phyloP scores from a whole-genome alignment of 129 eudicot genomes.

The Daucus carota region DNA sequence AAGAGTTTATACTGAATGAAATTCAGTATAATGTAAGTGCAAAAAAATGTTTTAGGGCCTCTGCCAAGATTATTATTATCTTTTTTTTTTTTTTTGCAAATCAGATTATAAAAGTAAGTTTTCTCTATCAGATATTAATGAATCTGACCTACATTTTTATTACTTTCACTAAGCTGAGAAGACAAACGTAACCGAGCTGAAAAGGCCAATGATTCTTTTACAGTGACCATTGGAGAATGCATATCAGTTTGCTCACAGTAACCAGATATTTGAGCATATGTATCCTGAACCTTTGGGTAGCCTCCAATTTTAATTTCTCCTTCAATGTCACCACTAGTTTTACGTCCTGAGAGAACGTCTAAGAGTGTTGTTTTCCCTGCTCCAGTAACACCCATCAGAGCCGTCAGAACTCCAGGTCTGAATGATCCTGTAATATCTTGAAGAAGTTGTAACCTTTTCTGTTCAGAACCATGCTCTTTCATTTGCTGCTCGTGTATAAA shows the following conservation, averaged over 20 bases:
- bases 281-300: conserved; percentile 39
- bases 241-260: conserved; percentile 58
- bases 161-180: conserved; percentile 27
- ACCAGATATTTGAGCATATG: conserved; percentile 46
- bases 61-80: not conserved
- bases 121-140: not conserved
- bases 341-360: conserved; percentile 58
- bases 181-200: conserved; percentile 52
- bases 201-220: conserved; percentile 42
- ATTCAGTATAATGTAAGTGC: not conserved
- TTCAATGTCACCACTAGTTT: conserved; percentile 45
- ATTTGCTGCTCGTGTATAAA: conserved; percentile 18
- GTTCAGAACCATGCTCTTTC: conserved; percentile 37
- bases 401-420: conserved; percentile 56
- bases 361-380: conserved; percentile 58
- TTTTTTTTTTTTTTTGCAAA: not conserved
- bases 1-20: not conserved
- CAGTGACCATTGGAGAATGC: conserved; percentile 44
- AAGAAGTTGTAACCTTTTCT: conserved; percentile 33
- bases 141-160: conserved; percentile 26
- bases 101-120: not conserved
- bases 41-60: not conserved
- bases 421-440: conserved; percentile 47
- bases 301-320: conserved; percentile 51
- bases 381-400: conserved; percentile 65